Conservation (phyloP, 1,284 basidiomycete species). For the Apiotrichum gamsii region DNA sequence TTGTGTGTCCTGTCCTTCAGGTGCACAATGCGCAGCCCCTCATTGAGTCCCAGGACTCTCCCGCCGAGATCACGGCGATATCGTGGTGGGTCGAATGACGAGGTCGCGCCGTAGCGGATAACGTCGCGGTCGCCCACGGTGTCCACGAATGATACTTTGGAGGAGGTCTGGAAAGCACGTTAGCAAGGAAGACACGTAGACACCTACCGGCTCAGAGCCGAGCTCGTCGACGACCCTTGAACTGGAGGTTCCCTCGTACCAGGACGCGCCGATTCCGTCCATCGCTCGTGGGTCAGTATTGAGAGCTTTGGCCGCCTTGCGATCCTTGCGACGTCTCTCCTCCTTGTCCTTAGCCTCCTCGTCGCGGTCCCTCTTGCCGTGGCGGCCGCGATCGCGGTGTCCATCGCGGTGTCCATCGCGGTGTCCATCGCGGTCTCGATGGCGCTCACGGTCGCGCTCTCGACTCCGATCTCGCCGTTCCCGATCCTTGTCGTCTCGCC, state of each 20-base stretch:
- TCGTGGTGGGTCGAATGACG: slow-evolving; percentile 22
- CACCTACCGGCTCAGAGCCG: slow-evolving; percentile 13
- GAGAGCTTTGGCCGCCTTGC: slow-evolving; percentile 6
- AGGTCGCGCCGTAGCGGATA: slow-evolving; percentile 17
- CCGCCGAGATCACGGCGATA: slow-evolving; percentile 27
- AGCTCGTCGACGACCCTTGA: slow-evolving; percentile 4
- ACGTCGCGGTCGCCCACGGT: slow-evolving; percentile 30
- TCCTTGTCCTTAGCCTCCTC: slow-evolving; percentile 15
- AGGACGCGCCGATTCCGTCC: slow-evolving; percentile 21
- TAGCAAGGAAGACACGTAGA: neutral
- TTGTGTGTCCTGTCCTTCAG: slow-evolving; percentile 25
- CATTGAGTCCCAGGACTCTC: slow-evolving; percentile 22
- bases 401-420: slow-evolving; percentile 1
- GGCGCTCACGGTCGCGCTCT: slow-evolving; percentile 1
- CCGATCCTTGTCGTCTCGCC: neutral
- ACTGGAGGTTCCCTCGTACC: slow-evolving; percentile 24
- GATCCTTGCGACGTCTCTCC: slow-evolving; percentile 8
- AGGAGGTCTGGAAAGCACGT: slow-evolving; percentile 10
- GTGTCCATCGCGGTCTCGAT: slow-evolving; percentile 2
- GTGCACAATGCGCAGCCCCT: slow-evolving; percentile 24
- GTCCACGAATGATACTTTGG: slow-evolving; percentile 25
- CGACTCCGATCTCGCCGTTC: neutral
- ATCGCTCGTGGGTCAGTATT: neutral
- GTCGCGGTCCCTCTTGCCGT: slow-evolving; percentile 4
- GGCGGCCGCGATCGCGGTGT: slow-evolving; percentile 5